Evolutionary conservation across 139 green algal genomes (phyloP), one percentile per base, ranked within the genome.

Genomic region (Asterochloris sp.): DNA sequence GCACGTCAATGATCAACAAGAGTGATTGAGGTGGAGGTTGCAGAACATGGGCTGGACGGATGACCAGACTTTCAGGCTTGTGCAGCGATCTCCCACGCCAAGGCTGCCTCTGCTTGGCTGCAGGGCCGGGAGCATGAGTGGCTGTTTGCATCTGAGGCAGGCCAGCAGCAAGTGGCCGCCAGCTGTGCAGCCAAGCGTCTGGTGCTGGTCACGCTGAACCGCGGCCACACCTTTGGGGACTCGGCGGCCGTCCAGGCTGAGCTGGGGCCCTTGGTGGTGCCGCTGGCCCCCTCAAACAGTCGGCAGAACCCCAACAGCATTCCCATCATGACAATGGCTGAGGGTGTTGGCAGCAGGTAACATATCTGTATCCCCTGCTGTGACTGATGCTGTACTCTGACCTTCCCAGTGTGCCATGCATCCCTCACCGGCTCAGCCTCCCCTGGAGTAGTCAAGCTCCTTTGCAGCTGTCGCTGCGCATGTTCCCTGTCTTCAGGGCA

Each of bases 71-170:
- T 54, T 6, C 38, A 54, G 38, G 6, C 4, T 6, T 54, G 38
- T 6, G 38, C 38, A 54, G 38, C 38, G 6, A 6, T 6, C 38
- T 54, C 38, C n/a, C 6, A 54, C 38, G 6, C 38, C 2, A 6
- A 54, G 38, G 38, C 38, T 54, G 38, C 38, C 6, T 54, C 38
- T 54, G 38, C 38, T 54, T 17, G 24, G 11, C 24, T 83, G 78
- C 66, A 89, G 85, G 89, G 89, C 1, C 63, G 88, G 26, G 88
- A 92, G 74, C 85, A 87, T 69, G 89, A 92, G 62, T 92, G 87
- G 87, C 29, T 92, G 47, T 92, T 92, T 79, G 69, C 83, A 21
- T 78, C 73, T 26, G 77, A 79, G 67, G 87, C 90, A 54, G 89
- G 89, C 16, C 88, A 89, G 71, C 80, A 60, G 81, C 78, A 90